Conservation (phyloP, 176 grass and related monocot genomes). For the sorghum (Sorghum bicolor) region DNA sequence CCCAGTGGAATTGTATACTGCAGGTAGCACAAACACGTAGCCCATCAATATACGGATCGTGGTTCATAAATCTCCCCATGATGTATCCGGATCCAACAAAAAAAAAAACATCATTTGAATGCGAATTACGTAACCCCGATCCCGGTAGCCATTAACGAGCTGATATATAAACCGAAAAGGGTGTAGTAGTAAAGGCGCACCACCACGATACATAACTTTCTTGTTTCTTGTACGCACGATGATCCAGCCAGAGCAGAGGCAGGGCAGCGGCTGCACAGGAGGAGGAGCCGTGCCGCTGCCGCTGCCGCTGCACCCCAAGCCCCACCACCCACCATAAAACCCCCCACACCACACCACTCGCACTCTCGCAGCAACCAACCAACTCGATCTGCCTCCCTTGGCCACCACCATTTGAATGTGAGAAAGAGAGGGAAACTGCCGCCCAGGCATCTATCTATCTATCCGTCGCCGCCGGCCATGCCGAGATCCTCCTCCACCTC, state of each 20-base stretch:
- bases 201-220: conserved; percentile 13
- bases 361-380: background rate
- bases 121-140: background rate
- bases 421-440: conserved; percentile 59
- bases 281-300: conserved; percentile 21
- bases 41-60: background rate
- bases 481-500: conserved; percentile 25
- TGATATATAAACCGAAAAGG: background rate
- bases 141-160: background rate
- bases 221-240: background rate
- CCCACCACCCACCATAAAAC: conserved; percentile 42
- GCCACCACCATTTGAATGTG: conserved; percentile 51
- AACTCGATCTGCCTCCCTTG: background rate
- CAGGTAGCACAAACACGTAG: background rate
- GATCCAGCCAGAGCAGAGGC: background rate
- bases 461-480: background rate
- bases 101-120: background rate
- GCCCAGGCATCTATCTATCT: background rate
- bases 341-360: background rate
- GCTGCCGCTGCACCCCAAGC: background rate
- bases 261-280: conserved; percentile 5
- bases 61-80: background rate
- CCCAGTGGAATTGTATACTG: background rate
- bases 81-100: background rate
- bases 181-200: background rate